Percentiles rank a stretch among this genome's conserved stretches.
Evolutionary conservation across 768 basidiomycete species (phyloP).

Genomic region (Termitomyces sp.): DNA sequence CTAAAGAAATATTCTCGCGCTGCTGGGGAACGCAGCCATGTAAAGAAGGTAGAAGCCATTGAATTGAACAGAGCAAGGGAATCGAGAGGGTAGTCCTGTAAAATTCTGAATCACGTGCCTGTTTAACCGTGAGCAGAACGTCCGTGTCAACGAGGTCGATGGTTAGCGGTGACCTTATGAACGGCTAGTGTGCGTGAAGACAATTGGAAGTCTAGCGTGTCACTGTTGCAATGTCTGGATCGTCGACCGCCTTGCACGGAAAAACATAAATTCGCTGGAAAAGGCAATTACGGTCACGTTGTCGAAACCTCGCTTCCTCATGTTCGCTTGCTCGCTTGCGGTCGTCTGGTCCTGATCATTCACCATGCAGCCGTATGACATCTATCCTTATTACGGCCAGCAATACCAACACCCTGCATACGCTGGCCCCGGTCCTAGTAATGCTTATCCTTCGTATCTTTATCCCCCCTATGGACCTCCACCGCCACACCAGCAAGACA

Average conservation of each 20-base stretch:
- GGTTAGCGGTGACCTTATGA: not conserved
- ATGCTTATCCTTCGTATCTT: slow-evolving; percentile 32
- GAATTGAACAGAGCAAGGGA: slow-evolving; percentile 12
- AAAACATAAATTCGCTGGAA: slow-evolving; percentile 14
- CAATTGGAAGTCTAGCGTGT: not conserved
- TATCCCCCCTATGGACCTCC: slow-evolving; percentile 16
- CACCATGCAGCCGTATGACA: slow-evolving; percentile 29
- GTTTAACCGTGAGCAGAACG: not conserved
- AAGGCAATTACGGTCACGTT: slow-evolving; percentile 30
- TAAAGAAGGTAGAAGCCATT: slow-evolving; percentile 83
- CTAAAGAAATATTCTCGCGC: slow-evolving; percentile 95
- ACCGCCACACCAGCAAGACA: slow-evolving; percentile 20
- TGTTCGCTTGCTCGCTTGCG: not conserved
- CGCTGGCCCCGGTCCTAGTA: slow-evolving; percentile 27
- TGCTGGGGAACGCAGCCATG: slow-evolving; percentile 89
- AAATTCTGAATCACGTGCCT: slow-evolving; percentile 13
- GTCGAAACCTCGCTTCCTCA: slow-evolving; percentile 7
- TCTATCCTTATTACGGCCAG: slow-evolving; percentile 41
- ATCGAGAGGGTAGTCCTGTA: not conserved
- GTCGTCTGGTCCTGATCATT: slow-evolving; percentile 3
- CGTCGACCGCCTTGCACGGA: not conserved
- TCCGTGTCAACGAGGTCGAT: not conserved
- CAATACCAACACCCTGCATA: slow-evolving; percentile 36
- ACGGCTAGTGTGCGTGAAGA: not conserved
- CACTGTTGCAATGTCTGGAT: not conserved